Evolutionary conservation across 345 rosid species (phyloP), one percentile per base, ranked within the genome.

Genomic region (Citropsis articulata): DNA sequence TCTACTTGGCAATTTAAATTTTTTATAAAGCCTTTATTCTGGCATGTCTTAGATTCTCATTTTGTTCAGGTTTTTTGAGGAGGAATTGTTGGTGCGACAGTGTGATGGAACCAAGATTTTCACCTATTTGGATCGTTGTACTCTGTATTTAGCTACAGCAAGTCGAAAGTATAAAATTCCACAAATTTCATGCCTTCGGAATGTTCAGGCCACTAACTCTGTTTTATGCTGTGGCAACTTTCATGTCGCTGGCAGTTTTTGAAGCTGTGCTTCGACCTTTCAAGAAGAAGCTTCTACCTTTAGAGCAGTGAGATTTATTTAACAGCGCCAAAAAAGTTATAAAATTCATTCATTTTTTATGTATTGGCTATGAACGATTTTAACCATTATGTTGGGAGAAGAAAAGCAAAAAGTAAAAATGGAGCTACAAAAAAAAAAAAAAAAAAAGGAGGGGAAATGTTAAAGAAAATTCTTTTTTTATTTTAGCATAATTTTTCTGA

Each of bases 21-120:
- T 70, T 4, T 45, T 10, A 14, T 45, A 61, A 57, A 35, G 72
- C 35, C n/a, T 24, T 24, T 59, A 73, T 35, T 66, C 33, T 72
- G 64, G 56, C 61, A 8, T 57, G 38, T 66, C 69, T n/a, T 30
- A 42, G 55, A 60, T 22, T 35, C 21, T 31, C 35, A 18, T n/a
- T 73, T 31, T 66, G 18, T 42, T 78, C 74, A 79, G 82, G 75
- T 68, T 35, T 62, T 60, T 35, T 0, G 48, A 14, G 31, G 18
- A 53, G 53, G 62, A 3, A 30, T 31, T 16, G 48, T 72, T 19
- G 24, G 16, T 72, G 35, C n/a, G 3, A 35, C 19, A n/a, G 57
- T 36, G 72, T 7, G 30, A 28, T 38, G 35, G 31, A 72, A 62
- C 30, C 28, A 60, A 61, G 14, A 61, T 70, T 42, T 68, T 40